A percentile compares a stretch with the other conserved stretches of the same genome.
Evolutionary conservation across 495 filamentous ascomycete genomes (phyloP).

Genomic region (Tuber melanosporum): DNA sequence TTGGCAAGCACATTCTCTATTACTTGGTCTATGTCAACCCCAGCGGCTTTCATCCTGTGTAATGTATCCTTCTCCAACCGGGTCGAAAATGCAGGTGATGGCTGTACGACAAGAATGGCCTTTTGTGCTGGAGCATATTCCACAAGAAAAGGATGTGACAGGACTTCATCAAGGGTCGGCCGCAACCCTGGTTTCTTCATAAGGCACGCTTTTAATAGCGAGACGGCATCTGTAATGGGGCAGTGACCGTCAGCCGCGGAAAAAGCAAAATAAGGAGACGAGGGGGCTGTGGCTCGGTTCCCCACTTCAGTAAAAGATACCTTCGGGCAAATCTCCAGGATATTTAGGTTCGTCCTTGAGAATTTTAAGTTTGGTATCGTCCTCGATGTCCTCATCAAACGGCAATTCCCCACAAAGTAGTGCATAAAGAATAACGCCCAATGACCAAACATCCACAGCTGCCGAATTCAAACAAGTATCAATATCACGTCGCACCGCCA

Average conservation of each 20-base stretch:
- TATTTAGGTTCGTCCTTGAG: constrained; percentile 75
- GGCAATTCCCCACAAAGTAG: constrained; percentile 87
- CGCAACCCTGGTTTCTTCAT: constrained; percentile 83
- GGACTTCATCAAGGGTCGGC: constrained; percentile 77
- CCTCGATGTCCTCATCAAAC: constrained; percentile 91
- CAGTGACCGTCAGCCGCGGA: constrained; percentile 13
- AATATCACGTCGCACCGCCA: constrained; percentile 10
- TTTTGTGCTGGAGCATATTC: constrained; percentile 86
- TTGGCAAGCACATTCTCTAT: constrained; percentile 90
- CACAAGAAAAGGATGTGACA: constrained; percentile 79
- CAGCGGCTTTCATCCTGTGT: constrained; percentile 89
- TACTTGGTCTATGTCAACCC: constrained; percentile 87
- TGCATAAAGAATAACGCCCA: constrained; percentile 93
- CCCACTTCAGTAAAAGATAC: constrained; percentile 19
- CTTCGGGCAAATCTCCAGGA: constrained; percentile 64
- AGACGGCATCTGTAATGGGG: constrained; percentile 55
- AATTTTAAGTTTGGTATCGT: constrained; percentile 75
- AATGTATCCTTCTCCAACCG: constrained; percentile 83
- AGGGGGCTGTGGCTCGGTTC: neutral
- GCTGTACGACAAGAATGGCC: constrained; percentile 77
- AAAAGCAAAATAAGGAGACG: constrained; percentile 1
- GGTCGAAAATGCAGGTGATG: constrained; percentile 79
- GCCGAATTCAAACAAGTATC: constrained; percentile 29
- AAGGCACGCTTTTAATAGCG: constrained; percentile 67
- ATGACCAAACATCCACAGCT: constrained; percentile 88